A percentile compares a stretch with the other conserved stretches of the same genome.
Conservation (phyloP, 306 rosid species). For the Corylus americana region DNA sequence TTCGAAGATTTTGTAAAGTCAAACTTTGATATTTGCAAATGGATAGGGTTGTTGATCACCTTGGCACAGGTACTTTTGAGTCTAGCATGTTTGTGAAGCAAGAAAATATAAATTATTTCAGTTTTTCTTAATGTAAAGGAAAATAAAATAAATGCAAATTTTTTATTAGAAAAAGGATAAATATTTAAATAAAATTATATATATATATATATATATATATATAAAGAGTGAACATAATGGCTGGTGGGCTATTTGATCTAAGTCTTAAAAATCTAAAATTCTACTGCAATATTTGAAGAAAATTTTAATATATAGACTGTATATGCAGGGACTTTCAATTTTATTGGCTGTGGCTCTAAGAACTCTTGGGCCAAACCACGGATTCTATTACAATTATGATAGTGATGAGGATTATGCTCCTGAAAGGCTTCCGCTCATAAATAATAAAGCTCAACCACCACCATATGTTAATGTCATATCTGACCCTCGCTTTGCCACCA, state of each 20-base stretch:
- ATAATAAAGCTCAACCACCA: conserved; percentile 21
- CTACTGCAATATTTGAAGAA: no score
- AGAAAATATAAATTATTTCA: background rate
- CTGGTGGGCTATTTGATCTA: no score
- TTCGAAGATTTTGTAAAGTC: conserved; percentile 39
- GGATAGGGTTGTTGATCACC: conserved; percentile 27
- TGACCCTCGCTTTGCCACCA: conserved; percentile 22
- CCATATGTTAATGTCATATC: conserved; percentile 16
- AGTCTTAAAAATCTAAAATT: no score
- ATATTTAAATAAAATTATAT: no score
- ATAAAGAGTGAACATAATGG: no score
- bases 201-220: no score
- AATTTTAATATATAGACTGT: no score
- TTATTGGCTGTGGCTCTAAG: conserved; percentile 34
- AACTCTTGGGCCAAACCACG: conserved; percentile 25
- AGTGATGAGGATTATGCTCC: conserved; percentile 28
- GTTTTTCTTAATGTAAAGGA: background rate
- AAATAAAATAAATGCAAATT: no score
- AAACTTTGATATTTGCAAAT: conserved; percentile 35
- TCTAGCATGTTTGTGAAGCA: no score
- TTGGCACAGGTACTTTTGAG: conserved; percentile 38
- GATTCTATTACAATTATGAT: conserved; percentile 21
- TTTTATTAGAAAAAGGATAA: no score
- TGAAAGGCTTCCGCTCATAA: conserved; percentile 40
- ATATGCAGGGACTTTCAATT: conserved; percentile 36